Evolutionary conservation across 352 stramenopile species (phyloP).

Genomic region (Globisporangium solare): DNA sequence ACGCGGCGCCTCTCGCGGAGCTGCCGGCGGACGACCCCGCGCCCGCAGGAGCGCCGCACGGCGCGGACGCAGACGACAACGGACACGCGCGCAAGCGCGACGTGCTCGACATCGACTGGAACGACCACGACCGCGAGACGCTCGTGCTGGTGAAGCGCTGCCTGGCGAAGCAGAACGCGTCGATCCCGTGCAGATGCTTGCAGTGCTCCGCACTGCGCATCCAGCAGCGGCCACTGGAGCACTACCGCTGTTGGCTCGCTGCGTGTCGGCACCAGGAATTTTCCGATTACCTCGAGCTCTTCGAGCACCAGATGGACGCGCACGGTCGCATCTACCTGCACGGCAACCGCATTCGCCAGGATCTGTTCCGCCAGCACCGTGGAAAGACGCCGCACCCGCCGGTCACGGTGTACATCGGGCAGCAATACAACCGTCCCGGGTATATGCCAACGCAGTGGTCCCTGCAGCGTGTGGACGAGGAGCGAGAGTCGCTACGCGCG

Average conservation of each 20-base stretch:
- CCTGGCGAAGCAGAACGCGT: slow-evolving; percentile 5
- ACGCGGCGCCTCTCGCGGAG: neutral
- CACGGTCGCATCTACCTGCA: slow-evolving; percentile 40
- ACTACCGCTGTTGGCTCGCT: slow-evolving; percentile 10
- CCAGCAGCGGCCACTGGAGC: neutral
- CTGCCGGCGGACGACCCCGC: slow-evolving; percentile 9
- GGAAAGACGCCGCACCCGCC: slow-evolving; percentile 29
- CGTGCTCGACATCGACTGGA: slow-evolving; percentile 10
- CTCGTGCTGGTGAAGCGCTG: slow-evolving; percentile 3
- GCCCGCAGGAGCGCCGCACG: neutral
- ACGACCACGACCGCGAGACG: slow-evolving; percentile 1
- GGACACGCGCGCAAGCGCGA: neutral
- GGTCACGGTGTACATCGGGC: slow-evolving; percentile 46
- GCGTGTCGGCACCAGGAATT: slow-evolving; percentile 26
- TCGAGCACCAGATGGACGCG: slow-evolving; percentile 52
- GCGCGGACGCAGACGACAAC: neutral
- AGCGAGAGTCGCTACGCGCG: slow-evolving; percentile 24
- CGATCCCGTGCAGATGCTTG: slow-evolving; percentile 11
- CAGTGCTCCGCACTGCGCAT: slow-evolving; percentile 9
- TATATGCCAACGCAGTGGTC: slow-evolving; percentile 38
- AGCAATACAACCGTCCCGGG: slow-evolving; percentile 33
- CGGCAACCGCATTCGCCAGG: slow-evolving; percentile 30
- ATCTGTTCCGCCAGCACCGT: slow-evolving; percentile 32
- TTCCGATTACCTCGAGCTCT: slow-evolving; percentile 29
- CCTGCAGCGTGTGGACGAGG: slow-evolving; percentile 34